Evolutionary conservation across 805 yeast genomes (phyloP), one percentile per base, ranked within the genome.

Genomic region (Yarrowia divulgata): DNA sequence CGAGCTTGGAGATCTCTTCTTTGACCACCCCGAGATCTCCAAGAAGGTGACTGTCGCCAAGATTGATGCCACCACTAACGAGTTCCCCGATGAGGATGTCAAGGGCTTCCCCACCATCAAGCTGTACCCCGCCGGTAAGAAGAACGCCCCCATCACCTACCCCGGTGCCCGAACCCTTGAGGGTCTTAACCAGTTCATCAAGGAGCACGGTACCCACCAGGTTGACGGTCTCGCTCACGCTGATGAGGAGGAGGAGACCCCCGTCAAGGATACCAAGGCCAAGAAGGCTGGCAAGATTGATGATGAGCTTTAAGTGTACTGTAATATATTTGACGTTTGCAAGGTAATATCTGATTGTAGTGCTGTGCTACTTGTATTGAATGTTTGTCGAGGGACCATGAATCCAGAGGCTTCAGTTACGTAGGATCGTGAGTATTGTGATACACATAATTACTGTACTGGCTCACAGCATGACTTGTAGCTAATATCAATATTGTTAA

Each of bases 61-160:
- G 80, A 81, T 95, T 69, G 97, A 95, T 81, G 97, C 94, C 78
- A 89, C 97, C 70, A 84, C 83, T 74, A 95, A 95, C 79, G 99
- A 95, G 79, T 91, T 94, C 71, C 89, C 87, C 70, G 90, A 90
- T 73, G 88, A 87, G 58, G 73, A 73, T 55, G 88, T 95, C 74
- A 82, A 85, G 72, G 97, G 98, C 69, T 95, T 91, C 85, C 99
- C 99, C 81, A 94, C 98, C 69, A 82, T 95, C 74, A 85, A 90
- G 77, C 85, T 94, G 70, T 95, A 88, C 84, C 97, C 97, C 76
- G 98, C 97, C 72, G 90, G 90, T 72, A 86, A 87, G 77, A 85
- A 88, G 78, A 80, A 84, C 60, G 82, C 84, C 71, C 93, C 94
- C 70, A 79, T 93, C 71, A 80, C 82, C 48, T 93, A 83, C 81